Evolutionary conservation across 2,329 filamentous ascomycete species (phyloP).

Genomic region (Aaosphaeria arxii): DNA sequence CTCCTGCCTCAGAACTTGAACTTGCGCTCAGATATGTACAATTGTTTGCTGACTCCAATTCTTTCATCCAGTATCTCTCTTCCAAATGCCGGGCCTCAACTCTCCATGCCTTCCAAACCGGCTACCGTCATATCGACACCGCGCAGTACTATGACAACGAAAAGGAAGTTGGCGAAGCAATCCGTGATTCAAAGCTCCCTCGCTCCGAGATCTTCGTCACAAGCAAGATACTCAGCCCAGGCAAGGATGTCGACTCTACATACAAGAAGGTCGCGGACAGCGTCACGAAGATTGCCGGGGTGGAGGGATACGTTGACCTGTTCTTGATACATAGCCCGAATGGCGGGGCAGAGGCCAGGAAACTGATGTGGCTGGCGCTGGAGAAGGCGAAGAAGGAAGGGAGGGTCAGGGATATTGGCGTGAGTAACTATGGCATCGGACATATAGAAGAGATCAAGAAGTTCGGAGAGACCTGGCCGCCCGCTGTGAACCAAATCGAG

Average conservation of each 20-base stretch:
- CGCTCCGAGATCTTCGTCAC: conserved; percentile 65
- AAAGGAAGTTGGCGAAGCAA: conserved; percentile 60
- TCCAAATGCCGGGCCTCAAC: conserved; percentile 51
- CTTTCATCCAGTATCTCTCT: too few relatives aligned
- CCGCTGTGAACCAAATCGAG: conserved; percentile 73
- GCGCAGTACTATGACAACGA: conserved; percentile 72
- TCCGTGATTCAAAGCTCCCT: conserved; percentile 55
- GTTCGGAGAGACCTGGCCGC: conserved; percentile 62
- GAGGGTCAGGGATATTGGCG: conserved; percentile 63
- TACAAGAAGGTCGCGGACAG: conserved; percentile 61
- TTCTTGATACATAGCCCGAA: conserved; percentile 68
- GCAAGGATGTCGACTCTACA: conserved; percentile 54
- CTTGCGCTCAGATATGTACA: too few relatives aligned
- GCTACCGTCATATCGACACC: conserved; percentile 65
- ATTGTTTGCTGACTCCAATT: too few relatives aligned
- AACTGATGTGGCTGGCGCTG: conserved; percentile 64
- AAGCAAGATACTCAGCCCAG: conserved; percentile 63
- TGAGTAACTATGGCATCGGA: conserved; percentile 68
- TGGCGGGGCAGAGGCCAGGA: conserved; percentile 53
- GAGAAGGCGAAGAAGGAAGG: conserved; percentile 61
- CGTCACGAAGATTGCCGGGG: conserved; percentile 56
- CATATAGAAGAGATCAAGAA: conserved; percentile 67
- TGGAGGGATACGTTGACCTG: conserved; percentile 64
- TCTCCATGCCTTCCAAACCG: conserved; percentile 49
- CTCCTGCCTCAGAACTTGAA: too few relatives aligned